Evolutionary conservation across 75 land plant genomes (phyloP), one percentile per base, ranked within the genome.

Genomic region (Cunninghamia lanceolata): DNA sequence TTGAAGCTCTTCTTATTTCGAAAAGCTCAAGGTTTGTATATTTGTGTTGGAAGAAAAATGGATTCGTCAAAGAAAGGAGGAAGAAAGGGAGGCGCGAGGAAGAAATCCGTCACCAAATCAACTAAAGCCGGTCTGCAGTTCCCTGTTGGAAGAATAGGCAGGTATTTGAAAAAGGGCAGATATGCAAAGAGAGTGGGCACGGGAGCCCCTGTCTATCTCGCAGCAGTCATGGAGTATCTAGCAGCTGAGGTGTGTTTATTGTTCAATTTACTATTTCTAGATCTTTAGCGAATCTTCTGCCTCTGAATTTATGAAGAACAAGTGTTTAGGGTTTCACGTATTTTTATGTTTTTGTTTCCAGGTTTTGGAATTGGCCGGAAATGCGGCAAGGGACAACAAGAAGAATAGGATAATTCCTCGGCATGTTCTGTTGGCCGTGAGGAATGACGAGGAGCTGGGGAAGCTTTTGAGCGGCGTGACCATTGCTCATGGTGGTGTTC

Each of bases 141-240:
- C 86, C 76, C 84, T 47, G 63, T 88, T 56, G 75, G 87, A 80
- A 28, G 91, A 87, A 85, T 91, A 35, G 92, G 76, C 34, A 88
- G 90, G 73, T 91, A 38, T 86, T 85, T 91, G 14, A 91, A 91
- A 63, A 91, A 87, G n/a, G 92, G 92, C 43, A 90, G 90, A 30
- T 91, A 91, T 45, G 85, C 90, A 3, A 81, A 91, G 83, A 38
- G 90, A 3, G 66, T 76, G 3, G 92, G 90, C 34, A n/a, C 83
- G 25, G 92, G 92, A 0, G 92, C 91, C 0, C 88, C 91, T 4
- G 74, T 90, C 9, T 90, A 90, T n/a, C 43, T 88, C 9, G 91
- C 91, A 0, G 85, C 84, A 0, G 56, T 83, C 1, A 43, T 83
- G 47, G 84, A 83, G 36, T 83, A 83, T 47, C 63, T 83, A 0